A percentile compares a stretch with the other conserved stretches of the same genome.
Evolutionary conservation across 106 monocot genomes (phyloP).

Genomic region (Dioscorea dumetorum): DNA sequence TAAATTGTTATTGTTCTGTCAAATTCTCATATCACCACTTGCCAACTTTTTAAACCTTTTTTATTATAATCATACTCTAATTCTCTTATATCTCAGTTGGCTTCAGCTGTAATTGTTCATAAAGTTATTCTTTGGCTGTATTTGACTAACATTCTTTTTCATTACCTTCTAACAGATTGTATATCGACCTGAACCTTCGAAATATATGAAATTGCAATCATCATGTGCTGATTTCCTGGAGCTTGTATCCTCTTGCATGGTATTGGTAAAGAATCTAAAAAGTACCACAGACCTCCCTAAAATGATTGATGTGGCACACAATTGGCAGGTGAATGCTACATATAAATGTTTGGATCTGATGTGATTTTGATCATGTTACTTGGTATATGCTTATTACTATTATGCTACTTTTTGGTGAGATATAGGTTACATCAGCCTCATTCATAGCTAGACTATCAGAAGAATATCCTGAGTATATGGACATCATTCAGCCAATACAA

Average conservation of each 20-base stretch:
- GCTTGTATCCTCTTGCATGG: constrained; percentile 20
- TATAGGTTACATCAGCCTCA: constrained; percentile 42
- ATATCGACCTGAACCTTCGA: constrained; percentile 54
- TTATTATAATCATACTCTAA: too few relatives aligned
- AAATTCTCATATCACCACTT: too few relatives aligned
- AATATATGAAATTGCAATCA: constrained; percentile 39
- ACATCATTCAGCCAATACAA: constrained; percentile 80
- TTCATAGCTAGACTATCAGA: constrained; percentile 63
- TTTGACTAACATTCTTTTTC: too few relatives aligned
- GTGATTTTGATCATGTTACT: too few relatives aligned
- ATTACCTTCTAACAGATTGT: constrained; percentile 49
- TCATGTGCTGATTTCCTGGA: constrained; percentile 39
- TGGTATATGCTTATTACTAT: too few relatives aligned
- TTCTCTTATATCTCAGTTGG: too few relatives aligned
- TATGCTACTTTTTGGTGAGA: neutral
- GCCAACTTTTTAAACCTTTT: too few relatives aligned
- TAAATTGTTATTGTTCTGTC: too few relatives aligned
- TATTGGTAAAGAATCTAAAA: constrained; percentile 24
- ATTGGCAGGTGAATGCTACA: constrained; percentile 63
- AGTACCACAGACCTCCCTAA: constrained; percentile 12
- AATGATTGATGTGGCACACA: constrained; percentile 29
- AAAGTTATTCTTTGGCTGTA: too few relatives aligned
- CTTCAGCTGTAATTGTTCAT: too few relatives aligned
- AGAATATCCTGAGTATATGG: constrained; percentile 60
- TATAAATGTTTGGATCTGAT: too few relatives aligned